These are phyloP conservation scores for Zopfochytrium polystomum DNA, from an alignment of 371 early-diverging fungal genomes.

Conservation along the genomic window DNA sequence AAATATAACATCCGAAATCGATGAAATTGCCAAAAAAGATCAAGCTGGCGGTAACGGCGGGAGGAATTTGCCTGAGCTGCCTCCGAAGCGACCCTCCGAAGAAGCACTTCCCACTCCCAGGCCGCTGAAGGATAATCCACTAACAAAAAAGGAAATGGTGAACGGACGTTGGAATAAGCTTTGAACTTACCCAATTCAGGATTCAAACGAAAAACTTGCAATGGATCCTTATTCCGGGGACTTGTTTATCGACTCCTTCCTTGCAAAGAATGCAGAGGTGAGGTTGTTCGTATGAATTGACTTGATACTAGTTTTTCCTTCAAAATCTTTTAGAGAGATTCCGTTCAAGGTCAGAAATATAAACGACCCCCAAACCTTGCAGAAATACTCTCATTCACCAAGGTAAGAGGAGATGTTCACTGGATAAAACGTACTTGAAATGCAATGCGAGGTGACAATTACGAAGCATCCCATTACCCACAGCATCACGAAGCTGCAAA, in stretches of 20 bases:
- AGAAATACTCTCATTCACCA: no score
- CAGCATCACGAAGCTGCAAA: neutral
- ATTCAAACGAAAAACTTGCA: constrained; percentile 15
- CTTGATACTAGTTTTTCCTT: no score
- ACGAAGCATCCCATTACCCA: neutral
- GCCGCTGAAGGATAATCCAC: constrained; percentile 27
- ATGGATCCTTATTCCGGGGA: constrained; percentile 36
- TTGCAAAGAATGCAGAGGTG: constrained; percentile 43
- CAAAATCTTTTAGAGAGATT: no score
- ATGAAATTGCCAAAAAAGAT: constrained; percentile 18
- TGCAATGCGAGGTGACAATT: no score
- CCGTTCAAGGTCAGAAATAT: no score
- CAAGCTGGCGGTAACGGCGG: neutral
- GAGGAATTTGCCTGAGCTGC: constrained; percentile 1
- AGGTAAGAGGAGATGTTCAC: no score
- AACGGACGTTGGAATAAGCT: neutral
- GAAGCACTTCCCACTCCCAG: constrained; percentile 5
- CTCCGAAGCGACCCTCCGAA: constrained; percentile 1
- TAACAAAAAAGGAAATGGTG: constrained; percentile 20
- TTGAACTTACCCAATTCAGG: neutral
- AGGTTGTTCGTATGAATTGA: no score
- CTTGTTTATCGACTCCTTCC: constrained; percentile 35
- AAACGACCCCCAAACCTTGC: no score
- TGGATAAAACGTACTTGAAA: no score
- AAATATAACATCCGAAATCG: constrained; percentile 42